Evolutionary conservation across 208 protist genomes (phyloP).

Genomic region (Acanthamoeba divionensis): DNA sequence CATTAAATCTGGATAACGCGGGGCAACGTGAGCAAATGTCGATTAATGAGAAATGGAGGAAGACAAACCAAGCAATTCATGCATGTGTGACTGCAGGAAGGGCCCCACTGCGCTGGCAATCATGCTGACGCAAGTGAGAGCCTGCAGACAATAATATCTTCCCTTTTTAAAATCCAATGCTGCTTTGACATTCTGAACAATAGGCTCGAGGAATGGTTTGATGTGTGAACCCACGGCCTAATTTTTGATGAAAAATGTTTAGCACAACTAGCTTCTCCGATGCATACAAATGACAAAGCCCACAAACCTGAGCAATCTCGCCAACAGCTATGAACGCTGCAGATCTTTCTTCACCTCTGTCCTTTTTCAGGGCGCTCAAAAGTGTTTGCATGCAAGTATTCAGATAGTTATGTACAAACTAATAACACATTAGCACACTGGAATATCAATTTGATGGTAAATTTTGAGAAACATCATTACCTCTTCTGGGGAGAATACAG

Average conservation of each 20-base stretch:
- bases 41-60: neutral
- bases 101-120: conserved; percentile 65
- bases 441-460: neutral
- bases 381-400: conserved; percentile 45
- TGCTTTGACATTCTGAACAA: conserved; percentile 59
- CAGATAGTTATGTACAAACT: conserved; percentile 52
- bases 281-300: neutral
- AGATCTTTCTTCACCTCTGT: conserved; percentile 46
- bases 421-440: neutral
- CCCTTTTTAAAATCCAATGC: conserved; percentile 41
- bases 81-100: conserved; percentile 50
- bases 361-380: neutral
- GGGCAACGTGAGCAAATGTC: neutral
- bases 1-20: conserved; percentile 57
- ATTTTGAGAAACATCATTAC: conserved; percentile 45
- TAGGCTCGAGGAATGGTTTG: conserved; percentile 65
- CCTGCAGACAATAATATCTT: conserved; percentile 56
- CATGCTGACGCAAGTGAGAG: conserved; percentile 73
- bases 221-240: conserved; percentile 59
- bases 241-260: neutral
- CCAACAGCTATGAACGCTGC: conserved; percentile 70
- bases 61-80: neutral
- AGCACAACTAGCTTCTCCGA: neutral
- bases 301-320: conserved; percentile 62
- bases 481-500: conserved; percentile 62